Percentiles rank a stretch among this genome's conserved stretches.
Evolutionary conservation across 2,329 filamentous ascomycete species (phyloP).

Genomic region (Myriosclerotinia scirpicola): DNA sequence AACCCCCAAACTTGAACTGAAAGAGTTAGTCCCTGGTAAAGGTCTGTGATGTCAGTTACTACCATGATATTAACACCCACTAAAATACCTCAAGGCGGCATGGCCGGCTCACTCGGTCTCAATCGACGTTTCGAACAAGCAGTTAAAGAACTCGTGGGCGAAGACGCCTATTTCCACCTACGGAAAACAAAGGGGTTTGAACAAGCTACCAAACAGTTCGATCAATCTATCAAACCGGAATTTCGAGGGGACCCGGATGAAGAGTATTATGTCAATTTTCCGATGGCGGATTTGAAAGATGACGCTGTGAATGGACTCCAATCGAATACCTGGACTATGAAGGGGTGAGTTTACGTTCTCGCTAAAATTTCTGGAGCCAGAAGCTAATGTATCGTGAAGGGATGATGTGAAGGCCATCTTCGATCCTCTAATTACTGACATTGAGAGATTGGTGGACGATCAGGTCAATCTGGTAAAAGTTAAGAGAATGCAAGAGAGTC

Average conservation of each 20-base stretch:
- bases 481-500: conserved; percentile 38
- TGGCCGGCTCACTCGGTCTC: conserved; percentile 36
- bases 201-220: conserved; percentile 40
- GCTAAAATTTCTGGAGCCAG: conserved; percentile 19
- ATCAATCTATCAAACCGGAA: conserved; percentile 37
- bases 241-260: conserved; percentile 34
- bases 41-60: conserved; percentile 22
- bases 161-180: conserved; percentile 38
- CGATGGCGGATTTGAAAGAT: conserved; percentile 36
- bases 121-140: conserved; percentile 36
- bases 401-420: conserved; percentile 57
- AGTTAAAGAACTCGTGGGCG: conserved; percentile 35
- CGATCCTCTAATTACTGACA: conserved; percentile 45
- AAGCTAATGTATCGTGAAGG: conserved; percentile 35
- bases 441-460: conserved; percentile 45
- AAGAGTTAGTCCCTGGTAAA: conserved; percentile 34
- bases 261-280: conserved; percentile 37
- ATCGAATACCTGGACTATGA: conserved; percentile 32
- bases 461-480: conserved; percentile 47
- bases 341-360: conserved; percentile 25
- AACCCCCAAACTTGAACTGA: conserved; percentile 31
- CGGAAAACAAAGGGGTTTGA: conserved; percentile 35
- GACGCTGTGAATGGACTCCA: conserved; percentile 32
- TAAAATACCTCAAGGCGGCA: conserved; percentile 29
- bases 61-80: not conserved